Evolutionary conservation across 2,329 filamentous ascomycete species (phyloP).

Genomic region (Trematosphaeria pertusa): DNA sequence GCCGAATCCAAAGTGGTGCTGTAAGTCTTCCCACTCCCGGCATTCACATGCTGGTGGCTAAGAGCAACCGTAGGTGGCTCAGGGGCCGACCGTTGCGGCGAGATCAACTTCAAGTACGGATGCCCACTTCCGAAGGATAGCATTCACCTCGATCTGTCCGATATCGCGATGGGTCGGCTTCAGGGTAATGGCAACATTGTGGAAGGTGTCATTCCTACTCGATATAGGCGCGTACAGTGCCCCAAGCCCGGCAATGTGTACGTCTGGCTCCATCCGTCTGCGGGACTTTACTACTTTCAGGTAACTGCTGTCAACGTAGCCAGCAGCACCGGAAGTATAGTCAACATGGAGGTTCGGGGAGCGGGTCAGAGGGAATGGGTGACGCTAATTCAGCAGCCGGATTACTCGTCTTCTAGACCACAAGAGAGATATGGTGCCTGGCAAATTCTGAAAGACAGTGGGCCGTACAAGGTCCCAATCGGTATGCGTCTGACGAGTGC

Average conservation of each 20-base stretch:
- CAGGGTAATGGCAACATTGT: conserved; percentile 1
- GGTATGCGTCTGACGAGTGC: conserved; percentile 1
- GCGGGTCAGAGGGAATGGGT: not conserved
- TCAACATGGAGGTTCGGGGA: conserved; percentile 1
- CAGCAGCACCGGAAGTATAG: not conserved
- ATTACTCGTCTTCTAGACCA: not conserved
- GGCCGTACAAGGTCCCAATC: not conserved
- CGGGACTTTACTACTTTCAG: conserved; percentile 1
- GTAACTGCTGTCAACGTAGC: not conserved
- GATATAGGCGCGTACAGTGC: not conserved
- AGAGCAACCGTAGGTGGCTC: not conserved
- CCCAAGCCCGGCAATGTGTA: conserved; percentile 2
- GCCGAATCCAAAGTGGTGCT: conserved; percentile 3
- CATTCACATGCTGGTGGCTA: not conserved
- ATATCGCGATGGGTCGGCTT: conserved; percentile 2
- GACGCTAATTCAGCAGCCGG: conserved; percentile 1
- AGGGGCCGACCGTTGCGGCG: conserved; percentile 1
- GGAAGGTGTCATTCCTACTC: conserved; percentile 1
- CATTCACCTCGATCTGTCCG: conserved; percentile 4
- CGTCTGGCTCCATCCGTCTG: not conserved
- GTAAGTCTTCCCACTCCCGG: not conserved
- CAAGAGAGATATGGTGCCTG: conserved; percentile 4
- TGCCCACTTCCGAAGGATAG: not conserved
- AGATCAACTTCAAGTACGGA: conserved; percentile 2
- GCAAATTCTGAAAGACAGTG: conserved; percentile 2